phyloP scores from a whole-genome alignment of 768 basidiomycete species.

The Tricholoma sp. region DNA sequence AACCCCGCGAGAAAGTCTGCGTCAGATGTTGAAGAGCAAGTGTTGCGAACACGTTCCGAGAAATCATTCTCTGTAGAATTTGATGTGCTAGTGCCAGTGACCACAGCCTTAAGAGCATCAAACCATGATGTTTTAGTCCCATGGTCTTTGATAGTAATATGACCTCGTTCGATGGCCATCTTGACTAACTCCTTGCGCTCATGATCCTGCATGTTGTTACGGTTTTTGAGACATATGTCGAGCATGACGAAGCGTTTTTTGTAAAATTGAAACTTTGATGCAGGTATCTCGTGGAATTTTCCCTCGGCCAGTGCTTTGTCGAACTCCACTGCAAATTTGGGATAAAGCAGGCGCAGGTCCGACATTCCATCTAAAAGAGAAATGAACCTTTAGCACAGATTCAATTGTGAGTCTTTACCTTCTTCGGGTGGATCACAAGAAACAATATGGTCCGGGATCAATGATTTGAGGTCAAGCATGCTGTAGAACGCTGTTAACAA shows the following conservation, averaged over 20 bases:
- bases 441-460: not conserved
- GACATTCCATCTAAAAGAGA: not conserved
- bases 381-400: not conserved
- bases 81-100: too few species aligned
- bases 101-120: not conserved
- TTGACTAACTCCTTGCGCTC: constrained; percentile 13
- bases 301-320: not conserved
- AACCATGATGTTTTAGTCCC: not conserved
- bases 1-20: not conserved
- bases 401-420: not conserved
- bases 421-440: not conserved
- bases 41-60: not conserved
- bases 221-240: constrained; percentile 4
- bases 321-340: constrained; percentile 5
- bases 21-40: not conserved
- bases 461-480: not conserved
- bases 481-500: not conserved
- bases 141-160: not conserved
- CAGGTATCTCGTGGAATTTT: constrained; percentile 13
- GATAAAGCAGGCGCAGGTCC: not conserved
- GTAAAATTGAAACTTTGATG: constrained; percentile 12
- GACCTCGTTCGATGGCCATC: not conserved
- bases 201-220: constrained; percentile 1
- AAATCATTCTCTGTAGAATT: not conserved
- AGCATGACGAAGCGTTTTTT: constrained; percentile 13